Evolutionary conservation across 1,284 basidiomycete genomes (phyloP), one percentile per base, ranked within the genome.

Genomic region (Ustilago lituana): DNA sequence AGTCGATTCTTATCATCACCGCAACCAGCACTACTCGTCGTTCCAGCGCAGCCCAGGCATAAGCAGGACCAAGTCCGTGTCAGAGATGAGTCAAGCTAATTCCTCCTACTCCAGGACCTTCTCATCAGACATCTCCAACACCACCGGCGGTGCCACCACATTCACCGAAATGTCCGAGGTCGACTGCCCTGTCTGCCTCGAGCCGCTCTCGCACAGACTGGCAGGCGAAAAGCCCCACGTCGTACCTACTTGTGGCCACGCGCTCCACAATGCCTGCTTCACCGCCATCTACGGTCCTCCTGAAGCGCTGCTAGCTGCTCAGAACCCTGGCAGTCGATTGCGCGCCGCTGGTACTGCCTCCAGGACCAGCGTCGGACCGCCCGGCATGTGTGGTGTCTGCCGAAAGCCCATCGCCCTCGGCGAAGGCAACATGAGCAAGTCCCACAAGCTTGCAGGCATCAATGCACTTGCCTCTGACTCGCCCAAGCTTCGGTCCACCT

Each of bases 361-460:
- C n/a, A 39, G 46, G 84, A 82, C 5, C 80, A 90, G 38, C 85
- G 89, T 79, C 31, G 47, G 52, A 7, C 74, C 80, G 76, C 85
- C 96, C 23, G 95, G 95, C 27, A 92, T 98, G 17, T 98, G 95
- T 77, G 95, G 95, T 37, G 93, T 98, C 1, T 98, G 95, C 80
- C 87, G 95, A 70, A 87, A 92, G 36, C 93, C 93, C 9, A 98
- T 98, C 92, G 92, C 92, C 76, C 87, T 98, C 12, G 89, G 89
- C 19, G 92, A 94, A 63, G 77, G 77, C 8, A 63, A 90, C 45
- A 89, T 90, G 73, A 86, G 87, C 19, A 84, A 90, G 31, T 66
- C 66, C 4, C 55, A 67, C 36, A 74, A 66, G 47, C 54, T 70
- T 9, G 46, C 67, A 5, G 63, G 71, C 15, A 65, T 70, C 66